phyloP scores from a whole-genome alignment of 23 red algal genomes.

The Cyanidiococcus yangmingshanensis region DNA sequence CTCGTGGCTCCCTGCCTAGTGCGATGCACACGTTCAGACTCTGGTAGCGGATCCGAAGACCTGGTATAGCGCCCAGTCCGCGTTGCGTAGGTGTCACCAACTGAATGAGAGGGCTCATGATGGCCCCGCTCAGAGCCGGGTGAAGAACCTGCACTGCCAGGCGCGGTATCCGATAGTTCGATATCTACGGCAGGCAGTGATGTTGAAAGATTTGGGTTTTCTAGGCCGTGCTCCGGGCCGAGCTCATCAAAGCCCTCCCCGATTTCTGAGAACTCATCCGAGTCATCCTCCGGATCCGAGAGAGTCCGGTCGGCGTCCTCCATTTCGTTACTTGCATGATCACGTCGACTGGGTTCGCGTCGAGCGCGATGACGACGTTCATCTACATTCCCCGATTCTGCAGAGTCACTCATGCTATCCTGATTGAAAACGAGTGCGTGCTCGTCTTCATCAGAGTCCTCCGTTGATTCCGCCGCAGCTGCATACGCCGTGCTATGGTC shows the following conservation, averaged over 20 bases:
- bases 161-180: neutral
- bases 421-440: neutral
- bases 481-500: conserved; percentile 22
- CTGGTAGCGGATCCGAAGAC: neutral
- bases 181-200: conserved; percentile 52
- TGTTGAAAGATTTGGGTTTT: conserved; percentile 31
- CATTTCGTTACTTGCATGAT: conserved; percentile 30
- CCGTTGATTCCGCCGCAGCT: neutral
- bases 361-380: neutral
- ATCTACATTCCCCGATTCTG: neutral
- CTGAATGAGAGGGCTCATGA: neutral
- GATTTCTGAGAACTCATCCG: conserved; percentile 10
- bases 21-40: neutral
- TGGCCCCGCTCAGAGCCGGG: neutral
- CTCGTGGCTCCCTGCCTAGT: neutral
- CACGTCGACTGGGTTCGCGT: conserved; percentile 25
- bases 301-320: conserved; percentile 46
- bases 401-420: conserved; percentile 2
- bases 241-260: conserved; percentile 15
- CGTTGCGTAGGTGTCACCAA: neutral
- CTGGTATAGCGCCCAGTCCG: neutral
- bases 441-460: conserved; percentile 23
- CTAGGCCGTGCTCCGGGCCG: conserved; percentile 34
- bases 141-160: neutral
- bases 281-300: conserved; percentile 29